Evolutionary conservation across 2,329 filamentous ascomycete species (phyloP).

Genomic region (Verticillium isaacii): DNA sequence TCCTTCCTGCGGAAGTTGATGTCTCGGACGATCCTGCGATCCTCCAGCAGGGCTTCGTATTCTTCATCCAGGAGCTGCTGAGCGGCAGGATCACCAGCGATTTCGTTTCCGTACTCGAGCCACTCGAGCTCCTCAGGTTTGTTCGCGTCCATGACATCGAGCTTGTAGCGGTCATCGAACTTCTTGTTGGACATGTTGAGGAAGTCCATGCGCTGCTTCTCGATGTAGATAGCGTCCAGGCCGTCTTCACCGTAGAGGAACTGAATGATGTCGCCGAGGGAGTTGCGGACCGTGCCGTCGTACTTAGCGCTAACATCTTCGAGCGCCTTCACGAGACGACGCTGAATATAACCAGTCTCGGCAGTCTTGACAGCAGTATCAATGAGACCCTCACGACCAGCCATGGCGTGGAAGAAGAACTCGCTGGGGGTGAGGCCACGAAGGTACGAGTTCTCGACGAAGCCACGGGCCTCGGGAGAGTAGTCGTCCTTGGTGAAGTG

Average conservation of each 20-base stretch:
- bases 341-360: conserved; percentile 98
- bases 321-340: conserved; percentile 94
- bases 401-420: conserved; percentile 99
- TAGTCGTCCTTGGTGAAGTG: conserved; percentile 99
- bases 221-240: conserved; percentile 87
- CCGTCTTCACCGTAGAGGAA: conserved; percentile 98
- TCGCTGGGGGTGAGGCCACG: conserved; percentile 92
- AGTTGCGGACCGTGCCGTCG: conserved; percentile 95
- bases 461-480: conserved; percentile 92
- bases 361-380: conserved; percentile 99
- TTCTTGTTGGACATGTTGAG: conserved; percentile 73
- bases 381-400: conserved; percentile 98
- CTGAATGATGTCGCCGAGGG: conserved; percentile 90
- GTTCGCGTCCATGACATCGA: conserved; percentile 75
- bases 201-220: conserved; percentile 85
- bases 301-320: conserved; percentile 98
- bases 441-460: conserved; percentile 97
- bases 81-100: conserved; percentile 80
- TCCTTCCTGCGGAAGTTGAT: conserved; percentile 66
- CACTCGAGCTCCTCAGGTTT: conserved; percentile 56
- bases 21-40: conserved; percentile 68
- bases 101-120: conserved; percentile 81
- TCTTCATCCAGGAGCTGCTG: conserved; percentile 86
- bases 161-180: conserved; percentile 76
- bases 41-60: conserved; percentile 71